Evolutionary conservation across 2,329 filamentous ascomycete species (phyloP).

Genomic region (Botryotinia globosa): DNA sequence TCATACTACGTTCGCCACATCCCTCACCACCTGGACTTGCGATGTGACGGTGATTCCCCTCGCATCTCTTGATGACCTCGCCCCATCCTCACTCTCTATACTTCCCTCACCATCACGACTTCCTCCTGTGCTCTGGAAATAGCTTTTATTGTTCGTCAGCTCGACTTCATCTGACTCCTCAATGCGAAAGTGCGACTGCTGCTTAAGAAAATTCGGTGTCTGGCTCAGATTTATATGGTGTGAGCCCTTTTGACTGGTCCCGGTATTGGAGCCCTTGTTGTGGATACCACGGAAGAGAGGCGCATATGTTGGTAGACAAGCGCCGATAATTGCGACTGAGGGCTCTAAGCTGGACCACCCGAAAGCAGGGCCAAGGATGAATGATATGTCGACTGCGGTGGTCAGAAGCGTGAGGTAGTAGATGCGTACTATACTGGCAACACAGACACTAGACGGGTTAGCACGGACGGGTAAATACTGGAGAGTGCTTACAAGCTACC

Average conservation of each 20-base stretch:
- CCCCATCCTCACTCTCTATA: not conserved
- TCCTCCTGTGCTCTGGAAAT: conserved; percentile 8
- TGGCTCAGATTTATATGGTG: conserved; percentile 6
- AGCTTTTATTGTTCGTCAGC: conserved; percentile 6
- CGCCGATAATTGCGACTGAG: not conserved
- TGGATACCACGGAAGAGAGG: conserved; percentile 11
- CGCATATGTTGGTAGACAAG: conserved; percentile 14
- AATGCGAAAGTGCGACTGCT: conserved; percentile 9
- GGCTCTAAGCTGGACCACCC: conserved; percentile 10
- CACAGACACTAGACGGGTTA: conserved; percentile 7
- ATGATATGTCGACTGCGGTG: conserved; percentile 4
- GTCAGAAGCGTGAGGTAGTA: not conserved
- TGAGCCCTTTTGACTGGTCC: not conserved
- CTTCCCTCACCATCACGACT: conserved; percentile 3
- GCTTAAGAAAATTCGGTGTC: conserved; percentile 3
- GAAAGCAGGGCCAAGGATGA: conserved; percentile 11
- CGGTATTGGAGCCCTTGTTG: not conserved
- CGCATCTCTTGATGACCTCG: not conserved
- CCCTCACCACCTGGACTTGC: conserved; percentile 3
- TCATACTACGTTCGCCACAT: not conserved
- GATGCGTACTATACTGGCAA: conserved; percentile 15
- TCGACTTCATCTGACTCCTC: conserved; percentile 8
- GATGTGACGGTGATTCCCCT: conserved; percentile 11
- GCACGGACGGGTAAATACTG: not conserved
- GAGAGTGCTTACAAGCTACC: conserved; percentile 7